These are phyloP conservation scores for Poronia punctata DNA, from an alignment of 495 filamentous ascomycete species.

Conservation along the genomic window DNA sequence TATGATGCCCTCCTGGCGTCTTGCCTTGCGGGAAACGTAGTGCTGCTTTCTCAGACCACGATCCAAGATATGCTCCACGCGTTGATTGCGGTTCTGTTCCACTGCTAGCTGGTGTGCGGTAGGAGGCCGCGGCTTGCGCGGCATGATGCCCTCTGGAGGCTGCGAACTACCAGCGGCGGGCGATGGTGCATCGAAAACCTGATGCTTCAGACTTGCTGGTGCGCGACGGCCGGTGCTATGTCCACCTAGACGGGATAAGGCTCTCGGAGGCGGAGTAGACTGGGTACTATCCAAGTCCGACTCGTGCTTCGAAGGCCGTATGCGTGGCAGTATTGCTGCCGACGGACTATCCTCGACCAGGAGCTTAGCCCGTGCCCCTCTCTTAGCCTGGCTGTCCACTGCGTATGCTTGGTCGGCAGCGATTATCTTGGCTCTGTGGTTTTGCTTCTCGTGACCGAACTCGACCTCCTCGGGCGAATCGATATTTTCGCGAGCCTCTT, in stretches of 20 bases:
- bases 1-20: slow-evolving; percentile 54
- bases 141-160: slow-evolving; percentile 34
- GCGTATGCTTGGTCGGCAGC: slow-evolving; percentile 45
- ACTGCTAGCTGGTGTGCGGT: slow-evolving; percentile 92
- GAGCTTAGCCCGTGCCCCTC: slow-evolving; percentile 27
- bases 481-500: slow-evolving; percentile 80
- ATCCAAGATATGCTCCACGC: slow-evolving; percentile 80
- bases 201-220: slow-evolving; percentile 42
- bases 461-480: slow-evolving; percentile 78
- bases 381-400: slow-evolving; percentile 42
- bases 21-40: slow-evolving; percentile 52
- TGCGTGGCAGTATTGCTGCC: slow-evolving; percentile 41
- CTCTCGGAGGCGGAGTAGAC: slow-evolving; percentile 50
- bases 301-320: slow-evolving; percentile 49
- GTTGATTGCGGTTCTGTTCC: slow-evolving; percentile 78
- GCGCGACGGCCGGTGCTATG: slow-evolving; percentile 37
- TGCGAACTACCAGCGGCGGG: slow-evolving; percentile 34
- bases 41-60: slow-evolving; percentile 61
- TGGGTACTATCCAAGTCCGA: slow-evolving; percentile 52
- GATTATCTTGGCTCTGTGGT: slow-evolving; percentile 70
- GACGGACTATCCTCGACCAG: slow-evolving; percentile 55
- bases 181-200: slow-evolving; percentile 45
- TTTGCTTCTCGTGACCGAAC: slow-evolving; percentile 79
- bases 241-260: slow-evolving; percentile 34
- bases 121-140: slow-evolving; percentile 61